Evolutionary conservation across 1,284 basidiomycete species (phyloP).

Genomic region (Moesziomyces globuligerus): DNA sequence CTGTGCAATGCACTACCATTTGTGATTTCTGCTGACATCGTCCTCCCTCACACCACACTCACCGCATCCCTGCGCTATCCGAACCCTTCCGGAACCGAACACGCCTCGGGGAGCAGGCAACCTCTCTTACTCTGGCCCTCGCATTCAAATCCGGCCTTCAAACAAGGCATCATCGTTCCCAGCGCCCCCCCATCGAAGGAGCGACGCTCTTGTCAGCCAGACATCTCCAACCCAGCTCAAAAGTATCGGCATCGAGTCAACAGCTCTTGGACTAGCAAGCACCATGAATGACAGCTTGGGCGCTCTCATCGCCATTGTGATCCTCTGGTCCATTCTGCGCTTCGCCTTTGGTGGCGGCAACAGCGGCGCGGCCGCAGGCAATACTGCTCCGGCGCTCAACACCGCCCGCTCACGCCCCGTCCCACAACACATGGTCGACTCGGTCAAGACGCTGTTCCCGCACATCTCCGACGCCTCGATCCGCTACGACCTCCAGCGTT

Average conservation of each 20-base stretch:
- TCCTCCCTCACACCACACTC: neutral
- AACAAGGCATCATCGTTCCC: neutral
- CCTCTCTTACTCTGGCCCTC: too few relatives aligned
- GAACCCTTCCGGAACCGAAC: too few relatives aligned
- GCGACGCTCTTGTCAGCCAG: too few relatives aligned
- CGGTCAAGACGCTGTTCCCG: conserved; percentile 60
- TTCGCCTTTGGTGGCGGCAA: conserved; percentile 52
- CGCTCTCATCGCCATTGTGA: conserved; percentile 56
- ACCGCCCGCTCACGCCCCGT: conserved; percentile 34
- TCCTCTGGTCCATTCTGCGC: conserved; percentile 59
- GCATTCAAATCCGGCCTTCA: too few relatives aligned
- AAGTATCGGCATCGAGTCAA: too few relatives aligned
- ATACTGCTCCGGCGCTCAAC: conserved; percentile 28
- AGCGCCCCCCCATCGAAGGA: neutral
- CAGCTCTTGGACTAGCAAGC: neutral
- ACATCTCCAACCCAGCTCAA: neutral
- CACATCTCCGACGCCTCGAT: conserved; percentile 60
- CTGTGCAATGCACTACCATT: too few relatives aligned
- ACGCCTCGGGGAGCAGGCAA: too few relatives aligned
- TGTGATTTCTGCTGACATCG: too few relatives aligned
- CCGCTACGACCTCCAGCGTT: conserved; percentile 56
- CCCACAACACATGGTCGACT: conserved; percentile 55
- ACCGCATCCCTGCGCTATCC: too few relatives aligned
- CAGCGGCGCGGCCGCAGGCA: conserved; percentile 7
- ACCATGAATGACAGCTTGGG: conserved; percentile 65